phyloP scores from a whole-genome alignment of 2,329 filamentous ascomycete species.

The Talaromyces sp. region DNA sequence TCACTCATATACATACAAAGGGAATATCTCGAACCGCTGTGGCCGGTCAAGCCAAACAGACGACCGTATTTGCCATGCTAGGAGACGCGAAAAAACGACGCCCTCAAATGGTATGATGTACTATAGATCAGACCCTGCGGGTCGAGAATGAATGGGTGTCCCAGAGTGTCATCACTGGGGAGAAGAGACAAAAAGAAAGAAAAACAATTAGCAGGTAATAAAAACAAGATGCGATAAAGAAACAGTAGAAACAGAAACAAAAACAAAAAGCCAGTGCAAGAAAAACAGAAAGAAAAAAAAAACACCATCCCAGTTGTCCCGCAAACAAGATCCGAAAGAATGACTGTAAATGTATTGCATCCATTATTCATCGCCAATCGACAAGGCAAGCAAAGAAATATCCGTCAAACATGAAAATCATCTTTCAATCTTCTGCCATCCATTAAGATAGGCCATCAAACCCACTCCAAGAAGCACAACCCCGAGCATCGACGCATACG shows the following conservation, averaged over 20 bases:
- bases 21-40: not conserved
- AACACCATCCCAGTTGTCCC: slow-evolving; percentile 11
- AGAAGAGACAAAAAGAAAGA: not conserved
- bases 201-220: slow-evolving; percentile 5
- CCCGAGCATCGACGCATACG: slow-evolving; percentile 76
- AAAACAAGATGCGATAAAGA: slow-evolving; percentile 23
- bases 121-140: not conserved
- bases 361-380: not conserved
- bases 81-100: not conserved
- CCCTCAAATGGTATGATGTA: not conserved
- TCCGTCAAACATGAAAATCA: slow-evolving; percentile 21
- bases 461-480: slow-evolving; percentile 78
- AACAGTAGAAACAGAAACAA: slow-evolving; percentile 8
- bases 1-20: slow-evolving; percentile 2
- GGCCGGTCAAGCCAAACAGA: not conserved
- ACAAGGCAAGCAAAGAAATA: not conserved
- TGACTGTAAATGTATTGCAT: slow-evolving; percentile 1
- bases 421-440: slow-evolving; percentile 63
- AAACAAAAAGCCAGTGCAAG: slow-evolving; percentile 13
- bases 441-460: slow-evolving; percentile 81
- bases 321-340: slow-evolving; percentile 12
- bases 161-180: not conserved
- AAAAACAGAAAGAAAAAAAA: slow-evolving; percentile 15
- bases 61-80: slow-evolving; percentile 1
- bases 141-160: not conserved